Evolutionary conservation across 352 stramenopile species (phyloP), one percentile per base, ranked within the genome.

Genomic region (Aphanomyces cochlioides): DNA sequence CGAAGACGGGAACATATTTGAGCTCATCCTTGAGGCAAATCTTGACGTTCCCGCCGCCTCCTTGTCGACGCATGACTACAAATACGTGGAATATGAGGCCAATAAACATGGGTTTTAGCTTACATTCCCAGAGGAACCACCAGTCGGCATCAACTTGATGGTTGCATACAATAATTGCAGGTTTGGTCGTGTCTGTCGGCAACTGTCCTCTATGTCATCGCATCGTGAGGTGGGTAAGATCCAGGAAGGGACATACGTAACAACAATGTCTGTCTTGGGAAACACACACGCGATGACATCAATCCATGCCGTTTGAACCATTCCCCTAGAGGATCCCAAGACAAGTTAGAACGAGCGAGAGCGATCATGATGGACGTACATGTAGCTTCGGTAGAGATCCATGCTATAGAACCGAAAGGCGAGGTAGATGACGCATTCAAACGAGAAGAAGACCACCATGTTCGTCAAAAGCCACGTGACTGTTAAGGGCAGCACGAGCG

Each of bases 111-210:
- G 17, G 50, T 5, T 37, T 15, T 7, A 73, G 28, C 56, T n/a
- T 37, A 80, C 75, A 63, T 72, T 94, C 85, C 85, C 92, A 97
- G 54, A 97, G 83, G 74, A 93, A 97, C 92, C 91, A 98, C 80
- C 90, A 97, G 79, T 98, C 94, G 10, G 83, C 89, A 75, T 98
- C 89, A 41, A 95, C 82, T 54, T 97, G 80, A 77, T 98, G 92
- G 78, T 98, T 98, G 7, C 80, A 86, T 36, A 97, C 86, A 69
- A 97, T 80, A 67, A 98, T 92, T 6, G 78, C 84, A 12, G 90
- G 90, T 15, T 89, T 89, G 10, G 84, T 73, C 19, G 74, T 74
- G 66, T 93, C 87, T 4, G 75, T 79, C 19, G 90, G 89, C 19
- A 97, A 67, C 59, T 97, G 86, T 6, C 87, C 87, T 15, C 81